Conservation (phyloP, 2,329 filamentous ascomycete species). For the Neurospora sp. region DNA sequence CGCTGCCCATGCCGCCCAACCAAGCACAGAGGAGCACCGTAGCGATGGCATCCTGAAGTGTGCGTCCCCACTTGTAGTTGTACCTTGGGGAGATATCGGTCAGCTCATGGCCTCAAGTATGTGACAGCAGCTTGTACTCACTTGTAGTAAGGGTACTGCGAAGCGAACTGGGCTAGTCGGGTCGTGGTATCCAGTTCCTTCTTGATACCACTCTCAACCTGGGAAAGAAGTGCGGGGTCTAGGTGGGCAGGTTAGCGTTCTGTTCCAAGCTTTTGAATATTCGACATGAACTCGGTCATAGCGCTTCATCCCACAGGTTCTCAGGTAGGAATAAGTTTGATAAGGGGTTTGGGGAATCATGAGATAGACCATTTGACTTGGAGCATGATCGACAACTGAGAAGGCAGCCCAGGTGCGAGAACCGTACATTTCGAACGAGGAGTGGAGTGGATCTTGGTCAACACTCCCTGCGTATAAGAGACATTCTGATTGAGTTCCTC, state of each 20-base stretch:
- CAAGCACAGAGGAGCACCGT: constrained; percentile 55
- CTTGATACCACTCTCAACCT: constrained; percentile 62
- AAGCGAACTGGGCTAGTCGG: constrained; percentile 63
- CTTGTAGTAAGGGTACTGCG: constrained; percentile 93
- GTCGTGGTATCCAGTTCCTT: constrained; percentile 62
- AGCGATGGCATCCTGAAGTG: constrained; percentile 68
- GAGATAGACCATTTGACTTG: constrained; percentile 14
- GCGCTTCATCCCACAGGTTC: not conserved
- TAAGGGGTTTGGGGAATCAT: not conserved
- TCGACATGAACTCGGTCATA: not conserved
- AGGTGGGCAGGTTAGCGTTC: constrained; percentile 8
- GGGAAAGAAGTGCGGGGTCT: constrained; percentile 61
- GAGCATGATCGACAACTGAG: not conserved
- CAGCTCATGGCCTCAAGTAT: not conserved
- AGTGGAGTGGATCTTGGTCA: constrained; percentile 86
- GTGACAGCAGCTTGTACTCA: constrained; percentile 27
- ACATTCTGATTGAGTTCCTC: constrained; percentile 77
- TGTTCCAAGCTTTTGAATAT: not conserved
- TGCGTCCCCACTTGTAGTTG: constrained; percentile 76
- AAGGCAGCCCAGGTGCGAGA: not conserved
- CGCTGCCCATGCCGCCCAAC: constrained; percentile 63
- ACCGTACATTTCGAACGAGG: constrained; percentile 46
- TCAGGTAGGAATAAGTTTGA: no score
- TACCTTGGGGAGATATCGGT: constrained; percentile 36
- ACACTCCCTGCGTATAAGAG: constrained; percentile 67